Conservation (phyloP, 164 flowering plant genomes). For the Tinospora cordifolia region DNA sequence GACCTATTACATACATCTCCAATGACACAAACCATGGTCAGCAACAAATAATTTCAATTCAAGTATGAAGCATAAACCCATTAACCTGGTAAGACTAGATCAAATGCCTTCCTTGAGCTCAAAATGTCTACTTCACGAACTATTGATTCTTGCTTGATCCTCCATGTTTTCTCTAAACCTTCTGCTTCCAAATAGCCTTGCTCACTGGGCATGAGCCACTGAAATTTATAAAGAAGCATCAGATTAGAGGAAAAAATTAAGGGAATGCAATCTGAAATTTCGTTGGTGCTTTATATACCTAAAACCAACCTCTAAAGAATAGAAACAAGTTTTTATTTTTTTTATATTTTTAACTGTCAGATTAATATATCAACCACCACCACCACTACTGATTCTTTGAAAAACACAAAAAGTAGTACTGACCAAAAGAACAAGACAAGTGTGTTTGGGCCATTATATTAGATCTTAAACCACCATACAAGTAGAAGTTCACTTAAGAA, state of each 20-base stretch:
- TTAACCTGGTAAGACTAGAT: constrained; percentile 80
- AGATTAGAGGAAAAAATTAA: constrained; percentile 1
- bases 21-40: neutral
- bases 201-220: constrained; percentile 96
- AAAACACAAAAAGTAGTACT: too few species aligned
- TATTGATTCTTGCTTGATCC: constrained; percentile 62
- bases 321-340: neutral
- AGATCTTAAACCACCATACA: too few species aligned
- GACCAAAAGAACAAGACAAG: too few species aligned
- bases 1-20: neutral
- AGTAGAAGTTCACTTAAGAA: too few species aligned
- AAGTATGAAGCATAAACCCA: neutral
- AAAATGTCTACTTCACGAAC: constrained; percentile 64
- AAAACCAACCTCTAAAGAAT: neutral
- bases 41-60: neutral
- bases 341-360: too few species aligned
- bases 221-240: constrained; percentile 7
- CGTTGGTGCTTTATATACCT: neutral
- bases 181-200: constrained; percentile 82
- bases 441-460: too few species aligned
- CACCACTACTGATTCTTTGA: too few species aligned
- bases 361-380: too few species aligned
- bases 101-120: constrained; percentile 72
- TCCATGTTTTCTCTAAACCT: constrained; percentile 85
- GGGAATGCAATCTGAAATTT: neutral